phyloP scores from a whole-genome alignment of 2,329 filamentous ascomycete genomes.

The Colletotrichum tropicicola region DNA sequence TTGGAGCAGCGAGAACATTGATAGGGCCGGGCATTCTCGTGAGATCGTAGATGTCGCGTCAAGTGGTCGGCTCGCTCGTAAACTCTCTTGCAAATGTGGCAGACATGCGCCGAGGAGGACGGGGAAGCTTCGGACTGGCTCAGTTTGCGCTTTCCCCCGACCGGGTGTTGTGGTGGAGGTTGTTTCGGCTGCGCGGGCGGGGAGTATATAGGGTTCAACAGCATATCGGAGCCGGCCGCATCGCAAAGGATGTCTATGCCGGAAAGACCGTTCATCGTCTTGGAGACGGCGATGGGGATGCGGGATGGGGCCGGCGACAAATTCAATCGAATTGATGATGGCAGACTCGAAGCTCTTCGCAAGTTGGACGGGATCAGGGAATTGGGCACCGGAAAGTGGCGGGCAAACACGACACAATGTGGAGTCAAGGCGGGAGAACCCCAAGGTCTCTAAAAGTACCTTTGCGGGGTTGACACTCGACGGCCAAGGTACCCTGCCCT shows the following conservation, averaged over 20 bases:
- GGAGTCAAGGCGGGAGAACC: neutral
- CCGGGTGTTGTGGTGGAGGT: slow-evolving; percentile 3
- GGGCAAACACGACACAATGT: too few species aligned
- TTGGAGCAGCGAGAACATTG: slow-evolving; percentile 25
- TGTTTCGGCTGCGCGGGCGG: slow-evolving; percentile 15
- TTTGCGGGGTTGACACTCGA: neutral
- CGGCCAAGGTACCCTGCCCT: too few species aligned
- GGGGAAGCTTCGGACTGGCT: slow-evolving; percentile 18
- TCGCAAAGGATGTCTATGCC: slow-evolving; percentile 25
- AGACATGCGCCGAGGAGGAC: slow-evolving; percentile 19
- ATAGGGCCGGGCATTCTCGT: slow-evolving; percentile 27
- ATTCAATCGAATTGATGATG: slow-evolving; percentile 7
- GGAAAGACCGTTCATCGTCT: slow-evolving; percentile 27
- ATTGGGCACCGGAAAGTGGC: slow-evolving; percentile 25
- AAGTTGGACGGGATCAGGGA: slow-evolving; percentile 10
- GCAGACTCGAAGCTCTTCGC: neutral
- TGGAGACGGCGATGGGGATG: neutral
- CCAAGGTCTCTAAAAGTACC: neutral
- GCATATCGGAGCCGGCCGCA: slow-evolving; percentile 29
- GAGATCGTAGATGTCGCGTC: slow-evolving; percentile 24
- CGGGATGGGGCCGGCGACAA: neutral
- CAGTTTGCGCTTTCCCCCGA: slow-evolving; percentile 18
- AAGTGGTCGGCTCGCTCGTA: slow-evolving; percentile 29
- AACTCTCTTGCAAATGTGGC: slow-evolving; percentile 23
- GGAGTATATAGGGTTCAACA: slow-evolving; percentile 11